phyloP scores from a whole-genome alignment of 306 rosid species.

The Begonia loranthoides region DNA sequence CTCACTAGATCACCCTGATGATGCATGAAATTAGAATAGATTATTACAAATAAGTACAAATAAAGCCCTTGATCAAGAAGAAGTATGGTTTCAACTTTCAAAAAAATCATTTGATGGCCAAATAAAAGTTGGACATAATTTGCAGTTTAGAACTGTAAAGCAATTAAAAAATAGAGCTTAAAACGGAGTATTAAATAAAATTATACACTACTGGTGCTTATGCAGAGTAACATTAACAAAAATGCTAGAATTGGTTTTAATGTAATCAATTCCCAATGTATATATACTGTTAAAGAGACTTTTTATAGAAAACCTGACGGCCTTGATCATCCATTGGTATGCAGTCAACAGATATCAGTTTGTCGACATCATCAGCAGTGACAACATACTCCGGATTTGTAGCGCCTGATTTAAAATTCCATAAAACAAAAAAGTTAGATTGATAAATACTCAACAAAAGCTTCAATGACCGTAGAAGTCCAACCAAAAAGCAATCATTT shows the following conservation, averaged over 20 bases:
- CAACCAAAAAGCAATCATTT: too few relatives aligned
- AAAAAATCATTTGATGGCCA: not conserved
- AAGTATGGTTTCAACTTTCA: not conserved
- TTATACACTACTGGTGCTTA: too few relatives aligned
- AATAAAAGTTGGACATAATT: too few relatives aligned
- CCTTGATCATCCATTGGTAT: conserved; percentile 95
- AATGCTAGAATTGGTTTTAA: too few relatives aligned
- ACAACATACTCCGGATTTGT: conserved; percentile 92
- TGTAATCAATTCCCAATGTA: not conserved
- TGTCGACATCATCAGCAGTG: conserved; percentile 91
- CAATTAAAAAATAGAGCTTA: too few relatives aligned
- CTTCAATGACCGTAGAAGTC: not conserved
- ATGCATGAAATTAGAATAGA: conserved; percentile 1
- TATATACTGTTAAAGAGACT: not conserved
- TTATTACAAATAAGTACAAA: not conserved
- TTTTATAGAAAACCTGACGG: conserved; percentile 54
- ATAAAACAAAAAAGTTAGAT: conserved; percentile 1
- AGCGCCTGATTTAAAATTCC: conserved; percentile 52
- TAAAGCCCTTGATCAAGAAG: not conserved
- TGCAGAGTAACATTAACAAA: too few relatives aligned
- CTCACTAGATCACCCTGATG: conserved; percentile 83
- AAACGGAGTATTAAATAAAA: too few relatives aligned
- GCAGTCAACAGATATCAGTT: conserved; percentile 87
- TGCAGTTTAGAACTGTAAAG: too few relatives aligned
- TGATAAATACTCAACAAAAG: not conserved